Conservation (phyloP, 805 yeast genomes). For the Saturnispora hagleri region DNA sequence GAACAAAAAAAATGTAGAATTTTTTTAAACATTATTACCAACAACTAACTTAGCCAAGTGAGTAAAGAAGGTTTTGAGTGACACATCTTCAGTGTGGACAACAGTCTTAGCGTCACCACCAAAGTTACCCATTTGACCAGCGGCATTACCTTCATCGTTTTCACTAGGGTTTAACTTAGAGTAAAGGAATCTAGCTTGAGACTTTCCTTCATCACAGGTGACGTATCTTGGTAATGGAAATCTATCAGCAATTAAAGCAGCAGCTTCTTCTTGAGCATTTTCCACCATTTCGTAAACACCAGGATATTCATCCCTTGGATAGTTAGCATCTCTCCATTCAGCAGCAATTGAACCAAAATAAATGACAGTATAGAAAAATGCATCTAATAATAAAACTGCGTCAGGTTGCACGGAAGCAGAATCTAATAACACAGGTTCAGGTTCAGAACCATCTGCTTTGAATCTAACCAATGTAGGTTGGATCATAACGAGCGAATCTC, state of each 20-base stretch:
- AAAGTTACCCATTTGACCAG: slow-evolving; percentile 41
- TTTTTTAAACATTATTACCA: slow-evolving; percentile 20
- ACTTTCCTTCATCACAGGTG: slow-evolving; percentile 96
- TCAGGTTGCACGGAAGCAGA: slow-evolving; percentile 88
- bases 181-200: slow-evolving; percentile 93
- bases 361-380: slow-evolving; percentile 92
- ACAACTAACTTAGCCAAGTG: slow-evolving; percentile 92
- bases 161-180: slow-evolving; percentile 93
- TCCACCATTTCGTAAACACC: slow-evolving; percentile 81
- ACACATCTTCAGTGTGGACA: slow-evolving; percentile 94
- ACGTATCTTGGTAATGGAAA: slow-evolving; percentile 97
- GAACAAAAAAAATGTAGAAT: not conserved
- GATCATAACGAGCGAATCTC: slow-evolving; percentile 90
- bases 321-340: slow-evolving; percentile 92
- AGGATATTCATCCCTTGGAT: slow-evolving; percentile 85
- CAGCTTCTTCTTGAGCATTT: slow-evolving; percentile 88
- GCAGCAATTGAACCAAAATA: slow-evolving; percentile 94
- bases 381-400: slow-evolving; percentile 78
- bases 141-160: slow-evolving; percentile 38
- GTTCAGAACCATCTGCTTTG: slow-evolving; percentile 68
- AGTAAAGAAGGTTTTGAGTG: slow-evolving; percentile 88
- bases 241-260: slow-evolving; percentile 81
- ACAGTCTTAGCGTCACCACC: slow-evolving; percentile 47
- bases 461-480: slow-evolving; percentile 93
- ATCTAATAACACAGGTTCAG: slow-evolving; percentile 87